Evolutionary conservation across 2,329 filamentous ascomycete genomes (phyloP).

Genomic region (Fusarium kyushuense): DNA sequence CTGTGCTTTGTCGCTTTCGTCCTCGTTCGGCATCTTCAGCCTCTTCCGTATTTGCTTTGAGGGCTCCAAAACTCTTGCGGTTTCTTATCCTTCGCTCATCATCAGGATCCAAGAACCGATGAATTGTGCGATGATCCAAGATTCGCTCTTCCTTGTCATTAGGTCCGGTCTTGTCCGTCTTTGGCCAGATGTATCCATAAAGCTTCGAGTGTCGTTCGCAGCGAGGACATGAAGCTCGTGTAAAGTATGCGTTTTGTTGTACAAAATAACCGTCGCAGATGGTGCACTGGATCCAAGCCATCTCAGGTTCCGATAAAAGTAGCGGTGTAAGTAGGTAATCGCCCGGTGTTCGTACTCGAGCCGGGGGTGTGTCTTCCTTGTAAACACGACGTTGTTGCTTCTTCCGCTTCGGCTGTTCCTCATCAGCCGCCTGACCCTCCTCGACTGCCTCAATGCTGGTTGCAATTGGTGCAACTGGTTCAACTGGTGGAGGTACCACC

Average conservation of each 20-base stretch:
- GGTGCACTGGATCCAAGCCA: conserved; percentile 89
- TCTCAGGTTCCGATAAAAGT: conserved; percentile 79
- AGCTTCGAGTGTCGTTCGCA: conserved; percentile 96
- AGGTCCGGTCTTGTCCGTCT: conserved; percentile 84
- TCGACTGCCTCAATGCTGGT: conserved; percentile 45
- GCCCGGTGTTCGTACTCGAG: conserved; percentile 68
- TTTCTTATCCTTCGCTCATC: conserved; percentile 72
- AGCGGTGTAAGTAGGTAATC: conserved; percentile 86
- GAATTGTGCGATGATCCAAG: conserved; percentile 86
- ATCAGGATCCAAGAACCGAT: conserved; percentile 81
- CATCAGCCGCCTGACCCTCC: conserved; percentile 36
- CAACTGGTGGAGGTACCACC: conserved; percentile 22
- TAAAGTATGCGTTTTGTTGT: conserved; percentile 88
- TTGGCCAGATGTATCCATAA: conserved; percentile 96
- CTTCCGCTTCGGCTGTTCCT: conserved; percentile 46
- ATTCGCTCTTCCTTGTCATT: conserved; percentile 78
- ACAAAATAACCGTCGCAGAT: conserved; percentile 87
- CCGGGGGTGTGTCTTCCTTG: conserved; percentile 52
- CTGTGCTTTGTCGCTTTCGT: conserved; percentile 38
- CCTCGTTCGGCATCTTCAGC: conserved; percentile 43
- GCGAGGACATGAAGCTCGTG: conserved; percentile 85
- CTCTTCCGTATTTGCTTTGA: conserved; percentile 47
- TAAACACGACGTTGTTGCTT: conserved; percentile 54
- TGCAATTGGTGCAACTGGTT: conserved; percentile 38
- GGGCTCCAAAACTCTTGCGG: conserved; percentile 51